Conservation (phyloP, 805 yeast genomes). For the Vanderwaltozyma polyspora region DNA sequence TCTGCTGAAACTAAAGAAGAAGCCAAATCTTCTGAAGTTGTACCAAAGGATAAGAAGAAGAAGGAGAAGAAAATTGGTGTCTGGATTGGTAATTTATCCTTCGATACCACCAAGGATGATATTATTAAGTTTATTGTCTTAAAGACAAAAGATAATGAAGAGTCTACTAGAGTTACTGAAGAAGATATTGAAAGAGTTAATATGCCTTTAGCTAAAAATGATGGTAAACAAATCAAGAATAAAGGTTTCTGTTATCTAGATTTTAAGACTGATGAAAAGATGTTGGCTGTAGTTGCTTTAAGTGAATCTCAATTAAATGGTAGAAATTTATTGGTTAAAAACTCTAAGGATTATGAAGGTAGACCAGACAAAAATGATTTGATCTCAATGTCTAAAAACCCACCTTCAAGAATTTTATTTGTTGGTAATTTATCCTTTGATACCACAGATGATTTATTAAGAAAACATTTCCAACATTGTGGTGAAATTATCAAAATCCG, state of each 20-base stretch:
- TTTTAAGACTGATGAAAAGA: constrained; percentile 49
- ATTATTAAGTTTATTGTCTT: constrained; percentile 50
- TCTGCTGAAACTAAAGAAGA: constrained; percentile 25
- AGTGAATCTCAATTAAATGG: constrained; percentile 71
- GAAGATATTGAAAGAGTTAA: constrained; percentile 64
- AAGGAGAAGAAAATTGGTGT: constrained; percentile 52
- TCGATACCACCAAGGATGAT: constrained; percentile 71
- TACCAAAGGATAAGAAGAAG: constrained; percentile 9
- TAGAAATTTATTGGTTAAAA: constrained; percentile 74
- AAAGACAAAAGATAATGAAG: constrained; percentile 38
- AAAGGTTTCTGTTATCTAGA: constrained; percentile 90
- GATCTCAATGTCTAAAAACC: constrained; percentile 50
- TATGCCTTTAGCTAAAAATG: constrained; percentile 56
- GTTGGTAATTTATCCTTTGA: constrained; percentile 92
- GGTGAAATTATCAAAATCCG: constrained; percentile 77
- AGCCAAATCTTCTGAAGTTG: constrained; percentile 24
- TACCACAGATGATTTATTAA: constrained; percentile 68
- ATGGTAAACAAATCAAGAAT: constrained; percentile 42
- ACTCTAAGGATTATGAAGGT: constrained; percentile 73
- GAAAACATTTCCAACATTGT: constrained; percentile 79
- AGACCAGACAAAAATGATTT: constrained; percentile 56
- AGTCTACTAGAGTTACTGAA: constrained; percentile 34
- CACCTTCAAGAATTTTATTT: constrained; percentile 80
- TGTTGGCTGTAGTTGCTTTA: constrained; percentile 49
- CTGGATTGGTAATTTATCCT: constrained; percentile 91